phyloP scores from a whole-genome alignment of 306 rosid species.

The Cucurbita maxima region DNA sequence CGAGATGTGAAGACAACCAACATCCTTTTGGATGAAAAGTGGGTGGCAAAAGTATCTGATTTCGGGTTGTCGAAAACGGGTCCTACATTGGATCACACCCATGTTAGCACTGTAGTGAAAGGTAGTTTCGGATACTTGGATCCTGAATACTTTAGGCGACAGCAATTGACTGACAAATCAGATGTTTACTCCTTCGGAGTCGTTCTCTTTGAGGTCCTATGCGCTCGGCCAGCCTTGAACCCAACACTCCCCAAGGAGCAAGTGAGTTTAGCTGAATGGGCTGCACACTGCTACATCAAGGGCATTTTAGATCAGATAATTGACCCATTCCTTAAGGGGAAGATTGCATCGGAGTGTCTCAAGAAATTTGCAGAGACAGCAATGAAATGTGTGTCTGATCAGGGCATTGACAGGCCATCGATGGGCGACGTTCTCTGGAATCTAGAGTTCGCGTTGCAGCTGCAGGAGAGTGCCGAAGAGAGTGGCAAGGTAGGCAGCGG shows the following conservation, averaged over 20 bases:
- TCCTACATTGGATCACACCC: conserved; percentile 91
- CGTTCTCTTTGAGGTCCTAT: conserved; percentile 79
- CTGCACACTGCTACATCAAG: conserved; percentile 81
- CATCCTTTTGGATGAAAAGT: conserved; percentile 90
- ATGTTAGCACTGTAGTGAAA: conserved; percentile 95
- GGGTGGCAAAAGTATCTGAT: conserved; percentile 99
- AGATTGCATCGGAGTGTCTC: conserved; percentile 82
- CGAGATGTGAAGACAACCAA: conserved; percentile 96
- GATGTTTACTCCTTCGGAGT: conserved; percentile 98
- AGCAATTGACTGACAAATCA: conserved; percentile 90
- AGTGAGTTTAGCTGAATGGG: conserved; percentile 99
- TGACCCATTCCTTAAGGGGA: conserved; percentile 84
- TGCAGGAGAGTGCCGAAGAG: conserved; percentile 96
- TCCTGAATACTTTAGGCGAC: conserved; percentile 98
- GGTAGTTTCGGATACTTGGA: conserved; percentile 98
- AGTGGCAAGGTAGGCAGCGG: conserved; percentile 41
- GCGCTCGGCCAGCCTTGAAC: conserved; percentile 96
- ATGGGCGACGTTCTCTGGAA: conserved; percentile 99
- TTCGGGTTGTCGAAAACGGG: conserved; percentile 97
- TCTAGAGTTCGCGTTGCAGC: conserved; percentile 95
- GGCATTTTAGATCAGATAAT: conserved; percentile 70
- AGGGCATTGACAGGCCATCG: conserved; percentile 93
- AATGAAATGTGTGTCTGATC: conserved; percentile 92
- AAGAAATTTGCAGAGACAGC: conserved; percentile 94
- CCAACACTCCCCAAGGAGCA: conserved; percentile 87